phyloP scores from a whole-genome alignment of 805 yeast species.

The Nakazawaea anatomiae region DNA sequence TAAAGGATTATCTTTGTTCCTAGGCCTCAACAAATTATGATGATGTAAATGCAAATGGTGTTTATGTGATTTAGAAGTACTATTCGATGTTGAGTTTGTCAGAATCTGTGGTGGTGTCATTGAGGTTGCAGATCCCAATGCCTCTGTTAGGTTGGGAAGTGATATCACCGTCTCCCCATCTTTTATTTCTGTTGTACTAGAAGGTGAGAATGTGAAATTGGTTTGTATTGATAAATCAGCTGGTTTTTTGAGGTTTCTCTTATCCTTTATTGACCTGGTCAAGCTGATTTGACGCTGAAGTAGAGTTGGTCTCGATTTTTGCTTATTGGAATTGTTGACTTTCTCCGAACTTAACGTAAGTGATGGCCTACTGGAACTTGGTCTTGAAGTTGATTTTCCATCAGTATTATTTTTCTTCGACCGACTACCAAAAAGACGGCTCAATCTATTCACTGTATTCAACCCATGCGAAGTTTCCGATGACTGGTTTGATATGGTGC shows the following conservation, averaged over 20 bases:
- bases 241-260: slow-evolving; percentile 18
- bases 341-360: neutral
- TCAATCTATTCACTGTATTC: slow-evolving; percentile 2
- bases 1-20: slow-evolving; percentile 22
- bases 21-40: slow-evolving; percentile 18
- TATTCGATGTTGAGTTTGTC: neutral
- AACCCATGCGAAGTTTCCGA: neutral
- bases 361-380: neutral
- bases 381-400: neutral
- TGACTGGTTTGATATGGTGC: neutral
- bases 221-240: slow-evolving; percentile 23
- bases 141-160: slow-evolving; percentile 1
- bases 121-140: slow-evolving; percentile 2
- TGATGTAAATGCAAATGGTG: slow-evolving; percentile 23
- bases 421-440: neutral
- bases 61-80: slow-evolving; percentile 3
- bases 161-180: neutral
- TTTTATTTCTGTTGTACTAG: slow-evolving; percentile 16
- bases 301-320: neutral
- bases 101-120: slow-evolving; percentile 1
- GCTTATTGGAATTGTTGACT: neutral
- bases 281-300: slow-evolving; percentile 6
- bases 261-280: slow-evolving; percentile 6
- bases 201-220: slow-evolving; percentile 11
- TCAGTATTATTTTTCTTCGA: neutral